Evolutionary conservation across 2,329 filamentous ascomycete genomes (phyloP).

Genomic region (Botrytis galanthina): DNA sequence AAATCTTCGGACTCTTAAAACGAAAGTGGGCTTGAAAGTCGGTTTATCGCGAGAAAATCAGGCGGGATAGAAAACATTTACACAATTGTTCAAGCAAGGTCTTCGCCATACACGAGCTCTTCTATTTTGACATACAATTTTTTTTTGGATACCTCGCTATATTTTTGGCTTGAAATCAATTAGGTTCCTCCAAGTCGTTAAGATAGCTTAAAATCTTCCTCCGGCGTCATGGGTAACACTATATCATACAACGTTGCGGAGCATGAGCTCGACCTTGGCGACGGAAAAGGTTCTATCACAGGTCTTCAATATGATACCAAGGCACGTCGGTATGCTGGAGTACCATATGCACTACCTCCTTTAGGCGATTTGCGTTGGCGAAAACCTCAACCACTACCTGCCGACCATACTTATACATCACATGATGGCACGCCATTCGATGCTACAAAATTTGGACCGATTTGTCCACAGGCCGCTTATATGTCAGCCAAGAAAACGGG

Average conservation of each 20-base stretch:
- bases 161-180: background rate
- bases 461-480: constrained; percentile 42
- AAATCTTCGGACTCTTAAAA: background rate
- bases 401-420: constrained; percentile 36
- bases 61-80: background rate
- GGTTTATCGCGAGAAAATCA: background rate
- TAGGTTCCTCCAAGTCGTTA: background rate
- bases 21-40: background rate
- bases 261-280: constrained; percentile 33
- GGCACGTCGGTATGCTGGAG: constrained; percentile 38
- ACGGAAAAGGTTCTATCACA: constrained; percentile 34
- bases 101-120: background rate
- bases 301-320: constrained; percentile 42
- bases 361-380: constrained; percentile 31
- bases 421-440: constrained; percentile 38
- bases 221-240: constrained; percentile 12
- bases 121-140: background rate
- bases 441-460: constrained; percentile 40
- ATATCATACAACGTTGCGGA: constrained; percentile 32
- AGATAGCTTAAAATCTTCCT: background rate
- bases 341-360: constrained; percentile 35
- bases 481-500: constrained; percentile 31
- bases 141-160: background rate
- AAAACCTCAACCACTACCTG: constrained; percentile 37
- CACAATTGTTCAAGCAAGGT: background rate